phyloP scores from a whole-genome alignment of 805 yeast genomes.

The Lipomyces starkeyi region DNA sequence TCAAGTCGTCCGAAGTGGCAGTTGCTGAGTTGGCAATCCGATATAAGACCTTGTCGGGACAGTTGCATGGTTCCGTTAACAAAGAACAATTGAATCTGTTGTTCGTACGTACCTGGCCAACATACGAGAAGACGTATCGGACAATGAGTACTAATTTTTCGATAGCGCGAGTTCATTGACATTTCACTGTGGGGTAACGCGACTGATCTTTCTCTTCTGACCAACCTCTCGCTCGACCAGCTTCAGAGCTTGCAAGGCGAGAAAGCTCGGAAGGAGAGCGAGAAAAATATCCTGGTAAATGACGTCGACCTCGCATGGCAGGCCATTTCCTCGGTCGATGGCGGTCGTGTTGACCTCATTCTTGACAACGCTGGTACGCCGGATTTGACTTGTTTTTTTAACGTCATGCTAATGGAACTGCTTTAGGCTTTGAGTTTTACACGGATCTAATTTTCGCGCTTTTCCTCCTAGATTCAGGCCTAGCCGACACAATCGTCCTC shows the following conservation, averaged over 20 bases:
- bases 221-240: conserved; percentile 83
- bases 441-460: conserved; percentile 76
- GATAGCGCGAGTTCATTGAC: conserved; percentile 84
- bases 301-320: conserved; percentile 38
- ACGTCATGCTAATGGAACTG: conserved; percentile 66
- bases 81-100: conserved; percentile 41
- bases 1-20: conserved; percentile 74
- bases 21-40: conserved; percentile 80
- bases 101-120: conserved; percentile 36
- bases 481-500: conserved; percentile 62
- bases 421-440: conserved; percentile 92
- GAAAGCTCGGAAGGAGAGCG: conserved; percentile 63
- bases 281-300: conserved; percentile 39
- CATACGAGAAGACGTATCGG: conserved; percentile 45
- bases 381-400: neutral
- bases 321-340: conserved; percentile 20
- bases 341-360: conserved; percentile 41
- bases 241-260: conserved; percentile 91
- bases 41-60: conserved; percentile 52
- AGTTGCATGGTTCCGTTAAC: conserved; percentile 33
- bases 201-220: conserved; percentile 87
- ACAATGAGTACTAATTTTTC: conserved; percentile 51
- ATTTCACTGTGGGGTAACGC: conserved; percentile 98
- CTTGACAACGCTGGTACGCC: conserved; percentile 54
- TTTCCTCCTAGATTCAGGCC: conserved; percentile 71